Conservation (phyloP, 2,329 filamentous ascomycete genomes). For the Myotisia sp. region DNA sequence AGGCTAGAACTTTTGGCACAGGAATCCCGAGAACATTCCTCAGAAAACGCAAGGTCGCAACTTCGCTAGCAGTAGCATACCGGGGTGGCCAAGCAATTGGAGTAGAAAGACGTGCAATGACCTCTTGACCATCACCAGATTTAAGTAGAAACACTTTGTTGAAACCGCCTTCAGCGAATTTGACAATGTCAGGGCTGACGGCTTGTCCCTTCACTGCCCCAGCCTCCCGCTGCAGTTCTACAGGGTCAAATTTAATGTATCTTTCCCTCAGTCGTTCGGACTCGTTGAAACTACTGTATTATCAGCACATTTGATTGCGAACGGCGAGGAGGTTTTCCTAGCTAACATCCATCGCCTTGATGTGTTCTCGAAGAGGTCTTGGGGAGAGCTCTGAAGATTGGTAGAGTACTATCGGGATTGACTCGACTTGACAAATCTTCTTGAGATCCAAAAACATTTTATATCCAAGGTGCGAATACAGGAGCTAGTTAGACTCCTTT, state of each 20-base stretch:
- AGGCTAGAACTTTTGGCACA: constrained; percentile 25
- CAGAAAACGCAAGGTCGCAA: constrained; percentile 24
- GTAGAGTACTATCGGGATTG: too few species aligned
- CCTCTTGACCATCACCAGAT: constrained; percentile 13
- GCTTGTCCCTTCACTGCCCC: constrained; percentile 10
- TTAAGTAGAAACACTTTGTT: constrained; percentile 17
- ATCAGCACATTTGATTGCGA: not conserved
- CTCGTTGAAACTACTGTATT: constrained; percentile 10
- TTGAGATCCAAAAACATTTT: too few species aligned
- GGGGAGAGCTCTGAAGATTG: too few species aligned
- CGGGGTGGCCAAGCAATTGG: constrained; percentile 17
- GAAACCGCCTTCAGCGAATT: constrained; percentile 20
- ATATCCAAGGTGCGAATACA: too few species aligned
- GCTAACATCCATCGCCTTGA: constrained; percentile 7
- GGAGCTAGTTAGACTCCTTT: too few species aligned
- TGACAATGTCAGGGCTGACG: constrained; percentile 13
- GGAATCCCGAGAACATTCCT: constrained; percentile 20
- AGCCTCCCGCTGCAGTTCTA: constrained; percentile 4
- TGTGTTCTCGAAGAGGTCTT: constrained; percentile 5
- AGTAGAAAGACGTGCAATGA: constrained; percentile 17
- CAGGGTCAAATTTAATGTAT: constrained; percentile 7
- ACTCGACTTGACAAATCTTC: too few species aligned
- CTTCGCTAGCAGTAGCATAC: constrained; percentile 24
- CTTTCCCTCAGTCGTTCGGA: constrained; percentile 5
- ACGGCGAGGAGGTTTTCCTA: not conserved